Conservation (phyloP, 164 flowering plant genomes). For the Akebia trifoliata region DNA sequence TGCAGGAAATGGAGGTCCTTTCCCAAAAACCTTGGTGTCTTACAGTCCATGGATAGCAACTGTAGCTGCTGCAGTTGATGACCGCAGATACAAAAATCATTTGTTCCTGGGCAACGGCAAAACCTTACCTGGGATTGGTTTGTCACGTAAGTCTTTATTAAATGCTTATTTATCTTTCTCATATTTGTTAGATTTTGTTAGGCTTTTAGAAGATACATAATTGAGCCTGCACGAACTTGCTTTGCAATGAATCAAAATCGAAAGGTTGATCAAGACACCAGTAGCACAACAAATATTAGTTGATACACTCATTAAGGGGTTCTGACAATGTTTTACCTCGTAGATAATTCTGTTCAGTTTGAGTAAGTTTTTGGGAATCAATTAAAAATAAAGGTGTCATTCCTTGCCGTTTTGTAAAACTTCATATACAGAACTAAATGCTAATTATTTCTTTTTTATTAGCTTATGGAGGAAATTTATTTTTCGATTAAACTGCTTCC, state of each 20-base stretch:
- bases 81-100: slow-evolving; percentile 91
- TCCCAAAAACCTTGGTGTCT: slow-evolving; percentile 82
- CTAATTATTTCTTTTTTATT: no score
- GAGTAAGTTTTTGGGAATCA: no score
- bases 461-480: no score
- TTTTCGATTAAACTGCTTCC: no score
- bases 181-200: neutral
- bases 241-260: neutral
- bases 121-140: slow-evolving; percentile 75
- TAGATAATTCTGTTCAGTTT: no score
- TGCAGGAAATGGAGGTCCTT: slow-evolving; percentile 98
- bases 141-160: slow-evolving; percentile 68
- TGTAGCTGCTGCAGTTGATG: slow-evolving; percentile 97
- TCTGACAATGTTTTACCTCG: no score
- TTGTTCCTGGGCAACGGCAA: slow-evolving; percentile 81
- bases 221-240: neutral
- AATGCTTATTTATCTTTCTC: neutral
- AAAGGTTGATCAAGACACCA: no score
- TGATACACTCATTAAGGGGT: no score
- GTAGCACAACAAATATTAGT: no score
- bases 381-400: no score
- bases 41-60: slow-evolving; percentile 98
- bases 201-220: neutral
- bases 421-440: no score
- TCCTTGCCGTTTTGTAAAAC: no score